Percentiles rank a stretch among this genome's conserved stretches.
Evolutionary conservation across 2,329 filamentous ascomycete genomes (phyloP).

Genomic region (Daldinia eschscholtzii): DNA sequence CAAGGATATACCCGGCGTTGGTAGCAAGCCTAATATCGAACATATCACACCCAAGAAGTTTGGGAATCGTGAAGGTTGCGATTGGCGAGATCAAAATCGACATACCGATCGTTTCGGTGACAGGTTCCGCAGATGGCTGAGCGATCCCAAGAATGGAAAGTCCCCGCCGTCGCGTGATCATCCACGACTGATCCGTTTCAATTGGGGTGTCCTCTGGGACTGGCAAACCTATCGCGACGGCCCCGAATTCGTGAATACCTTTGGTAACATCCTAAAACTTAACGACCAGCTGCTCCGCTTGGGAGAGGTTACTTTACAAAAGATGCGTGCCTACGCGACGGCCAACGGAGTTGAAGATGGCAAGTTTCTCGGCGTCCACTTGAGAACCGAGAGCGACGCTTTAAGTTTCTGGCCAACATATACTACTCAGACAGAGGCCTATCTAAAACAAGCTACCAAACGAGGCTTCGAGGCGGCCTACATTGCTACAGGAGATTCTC

Average conservation of each 20-base stretch:
- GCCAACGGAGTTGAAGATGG: constrained; percentile 43
- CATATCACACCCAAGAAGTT: constrained; percentile 59
- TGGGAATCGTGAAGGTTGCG: constrained; percentile 56
- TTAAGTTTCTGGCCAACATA: constrained; percentile 61
- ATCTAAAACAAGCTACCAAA: constrained; percentile 53
- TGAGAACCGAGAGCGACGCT: constrained; percentile 63
- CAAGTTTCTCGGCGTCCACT: constrained; percentile 58
- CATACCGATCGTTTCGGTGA: constrained; percentile 57
- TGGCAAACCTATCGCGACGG: constrained; percentile 62
- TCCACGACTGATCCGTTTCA: constrained; percentile 58
- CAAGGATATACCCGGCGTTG: constrained; percentile 55
- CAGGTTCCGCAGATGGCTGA: constrained; percentile 53
- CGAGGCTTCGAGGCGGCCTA: constrained; percentile 57
- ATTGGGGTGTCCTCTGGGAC: constrained; percentile 61
- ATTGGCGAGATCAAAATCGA: constrained; percentile 57
- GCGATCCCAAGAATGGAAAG: constrained; percentile 47
- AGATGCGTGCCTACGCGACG: constrained; percentile 53
- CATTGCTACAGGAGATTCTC: constrained; percentile 60
- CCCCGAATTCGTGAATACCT: constrained; percentile 60
- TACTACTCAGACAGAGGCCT: constrained; percentile 57
- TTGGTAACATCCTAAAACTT: constrained; percentile 58
- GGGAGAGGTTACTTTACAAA: constrained; percentile 53
- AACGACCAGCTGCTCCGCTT: constrained; percentile 58
- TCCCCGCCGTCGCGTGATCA: constrained; percentile 47
- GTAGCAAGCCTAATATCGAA: constrained; percentile 53